Conservation (phyloP, 1,139 yeast species). For the Debaryomycetaceae sp. region DNA sequence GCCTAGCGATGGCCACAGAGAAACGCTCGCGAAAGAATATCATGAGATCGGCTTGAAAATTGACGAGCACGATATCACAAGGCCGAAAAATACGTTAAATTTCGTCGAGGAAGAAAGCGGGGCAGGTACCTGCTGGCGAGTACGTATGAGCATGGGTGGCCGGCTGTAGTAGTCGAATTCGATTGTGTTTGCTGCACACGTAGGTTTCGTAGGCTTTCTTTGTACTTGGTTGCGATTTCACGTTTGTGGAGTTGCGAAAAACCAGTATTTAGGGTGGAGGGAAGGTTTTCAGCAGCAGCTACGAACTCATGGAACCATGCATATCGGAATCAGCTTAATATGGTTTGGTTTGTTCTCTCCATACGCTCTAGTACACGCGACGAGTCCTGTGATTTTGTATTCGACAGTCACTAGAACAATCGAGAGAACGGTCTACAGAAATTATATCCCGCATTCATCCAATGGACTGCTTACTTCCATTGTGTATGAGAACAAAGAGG, state of each 20-base stretch:
- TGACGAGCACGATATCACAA: too few species aligned
- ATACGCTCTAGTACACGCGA: background rate
- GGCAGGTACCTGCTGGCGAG: too few species aligned
- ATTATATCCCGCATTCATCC: background rate
- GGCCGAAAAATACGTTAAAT: too few species aligned
- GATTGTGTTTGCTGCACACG: background rate
- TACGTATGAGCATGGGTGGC: too few species aligned
- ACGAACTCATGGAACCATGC: background rate
- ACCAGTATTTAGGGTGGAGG: background rate
- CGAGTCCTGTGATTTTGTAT: background rate
- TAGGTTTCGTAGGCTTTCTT: background rate
- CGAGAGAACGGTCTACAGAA: conserved; percentile 1
- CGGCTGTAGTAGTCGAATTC: background rate
- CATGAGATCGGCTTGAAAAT: too few species aligned
- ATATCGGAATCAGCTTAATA: background rate
- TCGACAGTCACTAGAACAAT: conserved; percentile 1
- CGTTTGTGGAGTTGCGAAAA: background rate
- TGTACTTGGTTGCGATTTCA: background rate
- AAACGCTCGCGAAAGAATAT: too few species aligned
- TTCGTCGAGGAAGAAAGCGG: too few species aligned
- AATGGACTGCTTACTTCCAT: background rate
- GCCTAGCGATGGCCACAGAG: too few species aligned
- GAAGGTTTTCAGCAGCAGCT: background rate
- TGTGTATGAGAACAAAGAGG: background rate
- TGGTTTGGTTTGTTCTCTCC: background rate